Conservation (phyloP, 768 basidiomycete genomes). For the Xanthoconium purpureum region DNA sequence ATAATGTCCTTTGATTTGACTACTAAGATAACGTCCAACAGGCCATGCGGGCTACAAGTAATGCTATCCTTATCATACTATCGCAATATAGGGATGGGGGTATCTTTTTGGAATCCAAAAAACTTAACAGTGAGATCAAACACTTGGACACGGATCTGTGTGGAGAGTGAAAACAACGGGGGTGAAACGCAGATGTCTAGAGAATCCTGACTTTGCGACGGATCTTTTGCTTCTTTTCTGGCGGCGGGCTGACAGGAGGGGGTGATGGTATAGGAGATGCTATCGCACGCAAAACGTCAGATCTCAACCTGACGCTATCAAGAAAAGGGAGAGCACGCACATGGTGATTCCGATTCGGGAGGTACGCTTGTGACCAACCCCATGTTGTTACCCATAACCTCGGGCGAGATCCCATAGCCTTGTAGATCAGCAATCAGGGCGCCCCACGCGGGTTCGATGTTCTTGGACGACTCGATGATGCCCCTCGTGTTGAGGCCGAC, state of each 20-base stretch:
- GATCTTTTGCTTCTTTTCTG: conserved; percentile 31
- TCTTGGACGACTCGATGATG: conserved; percentile 50
- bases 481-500: conserved; percentile 55
- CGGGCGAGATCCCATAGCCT: conserved; percentile 36
- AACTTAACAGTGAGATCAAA: conserved; percentile 4
- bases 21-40: conserved; percentile 15
- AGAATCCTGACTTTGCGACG: conserved; percentile 31
- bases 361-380: conserved; percentile 21
- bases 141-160: not conserved
- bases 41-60: conserved; percentile 17
- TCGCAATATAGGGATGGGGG: conserved; percentile 8
- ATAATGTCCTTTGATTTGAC: conserved; percentile 9
- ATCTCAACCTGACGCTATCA: not conserved
- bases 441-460: conserved; percentile 54
- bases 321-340: conserved; percentile 9
- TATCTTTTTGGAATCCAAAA: conserved; percentile 13
- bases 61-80: conserved; percentile 22
- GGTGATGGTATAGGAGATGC: conserved; percentile 8
- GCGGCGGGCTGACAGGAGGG: conserved; percentile 10
- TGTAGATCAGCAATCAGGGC: conserved; percentile 43
- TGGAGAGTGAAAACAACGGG: not conserved
- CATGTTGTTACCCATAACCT: conserved; percentile 30
- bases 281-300: not conserved
- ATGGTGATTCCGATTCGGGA: conserved; percentile 2
- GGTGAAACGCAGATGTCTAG: conserved; percentile 5